These are phyloP conservation scores for Hypoxylon sp. DNA, from an alignment of 2,329 filamentous ascomycete species.

Conservation along the genomic window DNA sequence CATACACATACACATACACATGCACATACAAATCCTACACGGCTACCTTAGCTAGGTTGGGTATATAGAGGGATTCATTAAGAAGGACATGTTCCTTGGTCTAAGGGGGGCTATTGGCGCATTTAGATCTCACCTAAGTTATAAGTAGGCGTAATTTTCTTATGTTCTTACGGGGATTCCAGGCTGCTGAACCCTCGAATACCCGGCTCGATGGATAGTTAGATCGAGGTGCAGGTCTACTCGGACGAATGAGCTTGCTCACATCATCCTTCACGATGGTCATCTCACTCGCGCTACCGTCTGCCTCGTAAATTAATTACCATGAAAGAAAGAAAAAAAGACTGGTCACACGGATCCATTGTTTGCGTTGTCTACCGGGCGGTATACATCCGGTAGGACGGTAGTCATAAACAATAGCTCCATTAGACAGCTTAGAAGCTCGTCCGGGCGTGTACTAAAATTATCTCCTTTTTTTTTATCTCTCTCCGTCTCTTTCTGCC, in stretches of 20 bases:
- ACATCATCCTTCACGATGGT: conserved; percentile 23
- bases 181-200: conserved; percentile 15
- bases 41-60: no score
- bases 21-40: no score
- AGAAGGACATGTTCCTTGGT: no score
- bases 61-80: conserved; percentile 11
- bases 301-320: conserved; percentile 28
- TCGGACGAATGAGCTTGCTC: conserved; percentile 22
- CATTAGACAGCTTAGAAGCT: conserved; percentile 11
- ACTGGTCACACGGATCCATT: conserved; percentile 28
- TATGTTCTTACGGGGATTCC: conserved; percentile 11
- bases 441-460: conserved; percentile 15
- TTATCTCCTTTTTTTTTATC: conserved; percentile 11
- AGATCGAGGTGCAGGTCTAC: conserved; percentile 31
- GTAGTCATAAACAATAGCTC: conserved; percentile 2
- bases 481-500: neutral
- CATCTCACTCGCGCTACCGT: conserved; percentile 15
- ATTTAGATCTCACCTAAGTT: conserved; percentile 30
- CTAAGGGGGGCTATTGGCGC: conserved; percentile 21
- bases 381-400: no score
- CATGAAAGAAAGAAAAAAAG: no score
- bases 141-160: conserved; percentile 13
- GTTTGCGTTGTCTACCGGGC: conserved; percentile 2
- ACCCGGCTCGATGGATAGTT: conserved; percentile 32
- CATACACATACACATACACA: neutral